Evolutionary conservation across 176 grass and related monocot species (phyloP).

Genomic region (Chloris gayana): DNA sequence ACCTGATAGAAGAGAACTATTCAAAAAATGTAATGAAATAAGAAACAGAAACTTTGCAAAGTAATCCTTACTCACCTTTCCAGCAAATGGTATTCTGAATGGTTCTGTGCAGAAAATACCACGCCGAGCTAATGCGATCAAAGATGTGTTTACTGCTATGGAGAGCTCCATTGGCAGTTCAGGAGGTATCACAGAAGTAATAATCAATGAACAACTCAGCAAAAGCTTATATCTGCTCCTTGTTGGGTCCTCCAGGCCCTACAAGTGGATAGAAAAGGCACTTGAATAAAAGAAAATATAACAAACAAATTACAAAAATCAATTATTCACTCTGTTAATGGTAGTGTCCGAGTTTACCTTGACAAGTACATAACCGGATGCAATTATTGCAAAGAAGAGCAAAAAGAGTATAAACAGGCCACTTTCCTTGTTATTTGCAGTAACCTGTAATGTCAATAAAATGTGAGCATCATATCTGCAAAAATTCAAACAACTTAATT

Average conservation of each 20-base stretch:
- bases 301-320: constrained; percentile 13
- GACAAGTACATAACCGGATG: constrained; percentile 93
- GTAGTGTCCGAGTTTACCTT: constrained; percentile 59
- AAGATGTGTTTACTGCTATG: constrained; percentile 98
- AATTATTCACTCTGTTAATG: constrained; percentile 27
- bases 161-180: constrained; percentile 99
- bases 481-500: constrained; percentile 18
- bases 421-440: constrained; percentile 97
- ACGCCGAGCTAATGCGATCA: constrained; percentile 91
- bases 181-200: constrained; percentile 99
- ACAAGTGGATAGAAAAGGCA: constrained; percentile 26
- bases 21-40: constrained; percentile 38
- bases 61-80: constrained; percentile 72
- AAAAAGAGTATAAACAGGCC: constrained; percentile 98
- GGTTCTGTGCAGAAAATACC: constrained; percentile 99
- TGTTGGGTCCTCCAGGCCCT: constrained; percentile 98
- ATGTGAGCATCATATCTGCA: constrained; percentile 11
- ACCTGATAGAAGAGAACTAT: constrained; percentile 62
- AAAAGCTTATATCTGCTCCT: constrained; percentile 99
- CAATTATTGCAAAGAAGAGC: constrained; percentile 98
- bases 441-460: constrained; percentile 68
- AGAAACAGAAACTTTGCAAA: constrained; percentile 9
- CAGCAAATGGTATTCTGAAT: constrained; percentile 99
- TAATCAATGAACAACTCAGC: constrained; percentile 97
- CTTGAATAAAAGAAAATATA: constrained; percentile 23